Conservation (phyloP, 345 rosid genomes). For the Linum trigynum region DNA sequence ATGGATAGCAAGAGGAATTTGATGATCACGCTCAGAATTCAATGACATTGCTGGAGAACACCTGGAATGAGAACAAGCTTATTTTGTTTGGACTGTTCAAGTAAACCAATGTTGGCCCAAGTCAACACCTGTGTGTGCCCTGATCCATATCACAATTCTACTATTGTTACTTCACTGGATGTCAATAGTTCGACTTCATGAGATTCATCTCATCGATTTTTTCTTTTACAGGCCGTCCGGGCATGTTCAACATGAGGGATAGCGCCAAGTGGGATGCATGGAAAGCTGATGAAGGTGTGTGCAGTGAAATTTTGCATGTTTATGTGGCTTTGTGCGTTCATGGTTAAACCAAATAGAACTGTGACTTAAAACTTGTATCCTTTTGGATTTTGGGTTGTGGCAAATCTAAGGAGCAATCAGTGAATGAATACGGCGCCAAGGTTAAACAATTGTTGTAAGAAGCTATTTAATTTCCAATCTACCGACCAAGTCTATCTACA, state of each 20-base stretch:
- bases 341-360: too few relatives aligned
- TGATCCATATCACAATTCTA: too few relatives aligned
- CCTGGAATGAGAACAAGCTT: conserved; percentile 59
- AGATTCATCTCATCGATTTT: too few relatives aligned
- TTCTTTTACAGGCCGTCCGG: conserved; percentile 63
- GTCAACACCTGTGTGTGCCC: conserved; percentile 57
- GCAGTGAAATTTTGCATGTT: background rate
- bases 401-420: conserved; percentile 65
- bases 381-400: background rate
- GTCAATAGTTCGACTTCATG: too few relatives aligned
- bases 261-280: conserved; percentile 98
- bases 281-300: conserved; percentile 84
- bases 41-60: conserved; percentile 41
- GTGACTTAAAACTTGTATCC: too few relatives aligned
- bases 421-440: conserved; percentile 66
- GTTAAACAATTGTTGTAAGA: conserved; percentile 63
- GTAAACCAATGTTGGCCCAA: conserved; percentile 66
- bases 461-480: conserved; percentile 10
- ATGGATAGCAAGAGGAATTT: conserved; percentile 52
- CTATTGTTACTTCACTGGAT: background rate
- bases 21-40: conserved; percentile 62
- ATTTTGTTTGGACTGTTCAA: conserved; percentile 76
- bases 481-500: too few relatives aligned
- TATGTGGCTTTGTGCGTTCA: too few relatives aligned
- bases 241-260: conserved; percentile 70